These are phyloP conservation scores for Inonotus obliquus DNA, from an alignment of 1,284 basidiomycete genomes.

Conservation along the genomic window DNA sequence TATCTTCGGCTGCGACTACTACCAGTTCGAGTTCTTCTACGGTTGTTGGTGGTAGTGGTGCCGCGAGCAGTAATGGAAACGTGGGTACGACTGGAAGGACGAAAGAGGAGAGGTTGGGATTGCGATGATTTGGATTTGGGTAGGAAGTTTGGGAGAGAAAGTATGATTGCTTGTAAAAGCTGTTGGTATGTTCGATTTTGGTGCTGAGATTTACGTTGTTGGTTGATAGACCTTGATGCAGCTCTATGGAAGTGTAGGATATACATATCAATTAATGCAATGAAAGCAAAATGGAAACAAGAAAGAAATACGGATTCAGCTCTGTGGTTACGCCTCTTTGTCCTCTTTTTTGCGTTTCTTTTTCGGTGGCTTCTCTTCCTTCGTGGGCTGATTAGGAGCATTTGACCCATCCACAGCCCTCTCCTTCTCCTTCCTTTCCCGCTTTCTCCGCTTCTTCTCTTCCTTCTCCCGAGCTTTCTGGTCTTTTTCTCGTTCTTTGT, in stretches of 20 bases:
- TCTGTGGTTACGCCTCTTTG: not conserved
- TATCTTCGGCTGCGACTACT: constrained; percentile 23
- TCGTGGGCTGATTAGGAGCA: constrained; percentile 12
- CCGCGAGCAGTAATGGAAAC: constrained; percentile 23
- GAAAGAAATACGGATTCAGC: not conserved
- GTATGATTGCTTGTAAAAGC: too few species aligned
- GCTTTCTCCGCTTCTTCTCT: constrained; percentile 30
- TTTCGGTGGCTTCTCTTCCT: constrained; percentile 19
- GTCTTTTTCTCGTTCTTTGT: constrained; percentile 25
- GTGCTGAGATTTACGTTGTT: too few species aligned
- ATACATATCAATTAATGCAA: not conserved
- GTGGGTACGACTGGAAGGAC: constrained; percentile 30
- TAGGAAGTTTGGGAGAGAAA: too few species aligned
- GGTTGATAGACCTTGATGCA: too few species aligned
- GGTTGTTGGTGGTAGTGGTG: constrained; percentile 22
- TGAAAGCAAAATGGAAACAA: not conserved
- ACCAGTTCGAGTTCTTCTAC: constrained; percentile 27
- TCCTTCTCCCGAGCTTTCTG: constrained; percentile 27
- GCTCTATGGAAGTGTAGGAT: not conserved
- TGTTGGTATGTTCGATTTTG: too few species aligned
- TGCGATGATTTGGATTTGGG: constrained; percentile 18
- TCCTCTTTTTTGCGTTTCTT: constrained; percentile 16
- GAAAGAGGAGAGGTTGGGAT: constrained; percentile 35
- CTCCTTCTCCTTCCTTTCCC: constrained; percentile 30
- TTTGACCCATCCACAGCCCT: constrained; percentile 20